Conservation (phyloP, 495 filamentous ascomycete species). For the Jackrogersella multiformis region DNA sequence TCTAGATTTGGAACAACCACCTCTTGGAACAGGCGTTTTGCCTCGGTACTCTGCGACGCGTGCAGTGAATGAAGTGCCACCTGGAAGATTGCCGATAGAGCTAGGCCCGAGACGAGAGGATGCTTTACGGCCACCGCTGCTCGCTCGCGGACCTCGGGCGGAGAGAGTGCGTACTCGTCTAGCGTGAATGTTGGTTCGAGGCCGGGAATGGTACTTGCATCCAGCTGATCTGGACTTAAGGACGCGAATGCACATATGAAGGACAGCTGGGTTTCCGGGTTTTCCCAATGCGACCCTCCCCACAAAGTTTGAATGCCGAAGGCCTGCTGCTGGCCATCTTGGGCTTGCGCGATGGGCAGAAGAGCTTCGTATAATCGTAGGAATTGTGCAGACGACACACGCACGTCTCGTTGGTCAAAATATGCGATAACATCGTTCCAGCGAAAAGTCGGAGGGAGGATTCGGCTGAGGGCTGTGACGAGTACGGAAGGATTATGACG, state of each 20-base stretch:
- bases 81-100: conserved; percentile 81
- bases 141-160: conserved; percentile 72
- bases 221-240: conserved; percentile 73
- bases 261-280: conserved; percentile 85
- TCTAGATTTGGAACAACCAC: conserved; percentile 74
- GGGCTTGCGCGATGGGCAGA: conserved; percentile 66
- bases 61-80: conserved; percentile 73
- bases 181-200: conserved; percentile 79
- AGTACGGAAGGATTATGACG: conserved; percentile 79
- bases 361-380: conserved; percentile 79
- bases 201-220: conserved; percentile 82
- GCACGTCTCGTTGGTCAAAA: conserved; percentile 82
- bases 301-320: conserved; percentile 85
- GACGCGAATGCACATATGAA: conserved; percentile 85
- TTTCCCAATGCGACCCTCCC: conserved; percentile 84
- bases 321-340: conserved; percentile 55
- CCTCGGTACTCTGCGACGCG: conserved; percentile 71
- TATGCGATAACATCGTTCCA: conserved; percentile 84
- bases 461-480: conserved; percentile 62
- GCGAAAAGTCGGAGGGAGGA: conserved; percentile 66
- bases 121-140: conserved; percentile 81
- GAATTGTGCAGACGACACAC: conserved; percentile 81
- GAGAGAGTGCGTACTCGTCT: conserved; percentile 78
- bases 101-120: conserved; percentile 87
- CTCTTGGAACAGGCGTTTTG: conserved; percentile 71